A percentile compares a stretch with the other conserved stretches of the same genome.
phyloP scores from a whole-genome alignment of 2,329 filamentous ascomycete genomes.

The Ophiocordyceps camponoti-floridani region DNA sequence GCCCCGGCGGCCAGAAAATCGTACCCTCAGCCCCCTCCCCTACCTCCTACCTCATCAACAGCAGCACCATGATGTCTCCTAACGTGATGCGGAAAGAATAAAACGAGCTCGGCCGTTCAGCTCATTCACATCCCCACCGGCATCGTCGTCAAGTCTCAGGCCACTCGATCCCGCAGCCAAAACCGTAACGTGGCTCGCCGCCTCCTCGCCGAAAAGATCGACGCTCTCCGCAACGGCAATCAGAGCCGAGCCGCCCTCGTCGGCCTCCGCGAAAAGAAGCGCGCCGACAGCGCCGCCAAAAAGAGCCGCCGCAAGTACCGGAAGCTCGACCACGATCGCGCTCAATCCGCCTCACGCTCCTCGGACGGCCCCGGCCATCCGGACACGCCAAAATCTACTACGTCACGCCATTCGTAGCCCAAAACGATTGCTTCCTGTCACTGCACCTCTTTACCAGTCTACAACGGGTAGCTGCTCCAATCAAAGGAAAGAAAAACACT shows the following conservation, averaged over 20 bases:
- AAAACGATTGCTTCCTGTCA: neutral
- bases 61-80: no score
- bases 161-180: constrained; percentile 68
- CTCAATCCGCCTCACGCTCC: neutral
- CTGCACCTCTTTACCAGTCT: constrained; percentile 11
- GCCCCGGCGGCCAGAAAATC: constrained; percentile 92
- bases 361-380: neutral
- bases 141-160: constrained; percentile 86
- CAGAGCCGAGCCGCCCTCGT: constrained; percentile 49
- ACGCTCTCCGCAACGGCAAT: constrained; percentile 55
- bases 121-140: constrained; percentile 80
- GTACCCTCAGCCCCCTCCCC: constrained; percentile 19
- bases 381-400: no score
- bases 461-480: constrained; percentile 14
- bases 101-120: constrained; percentile 90
- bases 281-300: constrained; percentile 59
- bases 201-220: constrained; percentile 56
- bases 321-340: constrained; percentile 30
- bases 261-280: constrained; percentile 43
- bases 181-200: constrained; percentile 74
- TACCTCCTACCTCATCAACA: neutral
- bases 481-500: constrained; percentile 18
- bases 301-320: constrained; percentile 71
- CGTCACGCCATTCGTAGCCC: neutral
- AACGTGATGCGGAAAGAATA: no score